Evolutionary conservation across 2,329 filamentous ascomycete genomes (phyloP).

Genomic region (Boeremia lycopersici): DNA sequence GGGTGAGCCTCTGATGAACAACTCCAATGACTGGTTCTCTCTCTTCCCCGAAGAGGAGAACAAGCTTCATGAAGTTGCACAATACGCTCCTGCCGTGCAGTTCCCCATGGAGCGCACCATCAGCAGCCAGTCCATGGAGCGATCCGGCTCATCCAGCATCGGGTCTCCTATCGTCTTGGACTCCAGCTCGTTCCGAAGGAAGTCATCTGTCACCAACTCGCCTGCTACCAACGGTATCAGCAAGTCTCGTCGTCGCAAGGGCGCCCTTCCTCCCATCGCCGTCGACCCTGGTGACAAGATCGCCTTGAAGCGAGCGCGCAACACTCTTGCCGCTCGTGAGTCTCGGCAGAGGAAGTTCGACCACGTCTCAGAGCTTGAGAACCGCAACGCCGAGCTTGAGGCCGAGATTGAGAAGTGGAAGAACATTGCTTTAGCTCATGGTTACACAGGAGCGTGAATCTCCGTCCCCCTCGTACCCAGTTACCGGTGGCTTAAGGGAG

Average conservation of each 20-base stretch:
- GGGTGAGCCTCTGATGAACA: constrained; percentile 60
- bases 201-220: constrained; percentile 52
- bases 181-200: constrained; percentile 43
- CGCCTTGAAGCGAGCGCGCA: constrained; percentile 92
- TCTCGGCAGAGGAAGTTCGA: constrained; percentile 85
- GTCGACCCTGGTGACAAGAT: constrained; percentile 75
- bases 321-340: constrained; percentile 91
- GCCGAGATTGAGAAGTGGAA: constrained; percentile 54
- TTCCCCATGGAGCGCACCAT: constrained; percentile 50
- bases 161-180: constrained; percentile 47
- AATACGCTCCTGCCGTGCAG: constrained; percentile 30
- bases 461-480: constrained; percentile 34
- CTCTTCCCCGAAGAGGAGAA: constrained; percentile 67
- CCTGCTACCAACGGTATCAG: constrained; percentile 72
- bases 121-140: constrained; percentile 46
- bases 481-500: constrained; percentile 42
- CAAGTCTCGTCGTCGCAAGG: constrained; percentile 74
- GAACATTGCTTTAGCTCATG: constrained; percentile 46
- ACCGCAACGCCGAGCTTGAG: constrained; percentile 71
- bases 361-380: constrained; percentile 75
- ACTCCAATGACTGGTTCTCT: constrained; percentile 69
- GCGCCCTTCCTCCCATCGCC: constrained; percentile 78
- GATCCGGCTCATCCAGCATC: constrained; percentile 44
- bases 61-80: constrained; percentile 33
- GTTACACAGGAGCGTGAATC: constrained; percentile 46